Percentiles rank a stretch among this genome's conserved stretches.
Conservation (phyloP, 257 asterid species). For the Salvia hispanica region DNA sequence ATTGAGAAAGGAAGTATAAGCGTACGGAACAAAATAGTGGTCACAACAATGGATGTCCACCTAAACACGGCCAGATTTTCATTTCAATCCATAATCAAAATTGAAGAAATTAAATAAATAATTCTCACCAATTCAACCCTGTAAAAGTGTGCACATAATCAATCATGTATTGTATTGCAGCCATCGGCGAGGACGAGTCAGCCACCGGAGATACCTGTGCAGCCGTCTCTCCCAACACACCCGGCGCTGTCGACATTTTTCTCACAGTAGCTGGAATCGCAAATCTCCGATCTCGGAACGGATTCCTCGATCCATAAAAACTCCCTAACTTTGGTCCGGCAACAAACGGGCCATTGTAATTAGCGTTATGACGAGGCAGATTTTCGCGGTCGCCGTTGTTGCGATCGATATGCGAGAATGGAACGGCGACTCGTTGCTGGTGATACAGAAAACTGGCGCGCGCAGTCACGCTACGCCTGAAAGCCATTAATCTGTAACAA, state of each 20-base stretch:
- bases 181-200: no score
- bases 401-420: constrained; percentile 54
- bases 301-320: constrained; percentile 34
- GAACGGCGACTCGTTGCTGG: constrained; percentile 48
- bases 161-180: no score
- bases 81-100: constrained; percentile 1
- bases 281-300: constrained; percentile 40
- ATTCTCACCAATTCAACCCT: no score
- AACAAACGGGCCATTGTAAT: constrained; percentile 29
- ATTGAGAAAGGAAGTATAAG: constrained; percentile 65
- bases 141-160: no score
- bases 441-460: constrained; percentile 65
- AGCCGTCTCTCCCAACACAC: no score
- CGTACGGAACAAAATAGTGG: constrained; percentile 68
- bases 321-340: constrained; percentile 29
- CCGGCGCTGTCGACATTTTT: constrained; percentile 47
- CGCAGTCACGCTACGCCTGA: constrained; percentile 60
- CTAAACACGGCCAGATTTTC: constrained; percentile 46
- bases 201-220: no score
- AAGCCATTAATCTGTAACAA: constrained; percentile 52
- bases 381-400: constrained; percentile 42
- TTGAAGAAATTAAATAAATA: no score
- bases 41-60: constrained; percentile 70
- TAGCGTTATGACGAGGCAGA: constrained; percentile 21
- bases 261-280: constrained; percentile 49